Evolutionary conservation across 75 land plant genomes (phyloP).

Genomic region (Cupressus sempervirens): DNA sequence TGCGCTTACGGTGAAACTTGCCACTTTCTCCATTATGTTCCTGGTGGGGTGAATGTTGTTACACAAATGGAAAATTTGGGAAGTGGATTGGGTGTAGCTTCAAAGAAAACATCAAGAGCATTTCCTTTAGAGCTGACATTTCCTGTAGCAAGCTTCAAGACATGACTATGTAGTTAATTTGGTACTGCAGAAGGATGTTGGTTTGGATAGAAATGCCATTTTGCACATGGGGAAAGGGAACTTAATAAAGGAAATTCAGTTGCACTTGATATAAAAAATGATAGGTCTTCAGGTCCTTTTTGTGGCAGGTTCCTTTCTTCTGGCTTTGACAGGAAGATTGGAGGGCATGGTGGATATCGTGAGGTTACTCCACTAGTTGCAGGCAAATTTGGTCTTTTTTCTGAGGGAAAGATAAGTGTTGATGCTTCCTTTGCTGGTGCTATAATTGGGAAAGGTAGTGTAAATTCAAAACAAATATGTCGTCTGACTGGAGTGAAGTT

Average conservation of each 20-base stretch:
- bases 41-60: conserved; percentile 60
- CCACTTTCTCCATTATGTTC: conserved; percentile 84
- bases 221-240: conserved; percentile 81
- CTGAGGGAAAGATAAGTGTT: conserved; percentile 77
- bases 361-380: conserved; percentile 31
- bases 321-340: conserved; percentile 9
- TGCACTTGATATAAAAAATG: conserved; percentile 18
- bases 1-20: conserved; percentile 95
- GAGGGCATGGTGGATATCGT: conserved; percentile 12
- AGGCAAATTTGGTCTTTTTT: conserved; percentile 57
- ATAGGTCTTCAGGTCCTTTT: conserved; percentile 4
- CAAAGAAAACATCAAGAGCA: conserved; percentile 17
- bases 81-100: conserved; percentile 13
- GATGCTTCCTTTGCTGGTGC: conserved; percentile 85
- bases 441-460: conserved; percentile 83
- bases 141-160: conserved; percentile 36
- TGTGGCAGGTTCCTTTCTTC: conserved; percentile 12
- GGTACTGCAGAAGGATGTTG: conserved; percentile 66
- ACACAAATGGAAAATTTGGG: conserved; percentile 36
- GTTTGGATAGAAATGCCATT: conserved; percentile 77
- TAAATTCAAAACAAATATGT: conserved; percentile 66
- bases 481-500: conserved; percentile 69
- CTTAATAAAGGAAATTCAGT: conserved; percentile 33
- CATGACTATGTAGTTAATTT: conserved; percentile 55
- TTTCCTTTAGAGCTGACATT: conserved; percentile 25